A percentile compares a stretch with the other conserved stretches of the same genome.
Evolutionary conservation across 2,329 filamentous ascomycete genomes (phyloP).

Genomic region (Aspergillus novofumigatus): DNA sequence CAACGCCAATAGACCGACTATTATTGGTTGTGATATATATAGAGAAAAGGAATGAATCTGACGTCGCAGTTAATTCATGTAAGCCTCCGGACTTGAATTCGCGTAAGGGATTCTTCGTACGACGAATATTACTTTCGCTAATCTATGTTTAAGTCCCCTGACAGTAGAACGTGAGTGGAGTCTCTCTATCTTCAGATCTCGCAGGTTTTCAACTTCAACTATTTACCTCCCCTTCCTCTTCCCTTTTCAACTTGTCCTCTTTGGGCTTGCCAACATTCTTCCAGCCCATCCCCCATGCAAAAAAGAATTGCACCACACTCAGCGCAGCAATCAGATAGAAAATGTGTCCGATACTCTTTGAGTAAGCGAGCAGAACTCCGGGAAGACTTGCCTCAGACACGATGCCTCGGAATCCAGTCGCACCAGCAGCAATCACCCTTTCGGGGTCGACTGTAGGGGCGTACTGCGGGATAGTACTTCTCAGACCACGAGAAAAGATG

Average conservation of each 20-base stretch:
- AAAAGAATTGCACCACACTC: slow-evolving; percentile 10
- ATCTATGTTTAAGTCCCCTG: too few species aligned
- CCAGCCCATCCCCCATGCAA: slow-evolving; percentile 26
- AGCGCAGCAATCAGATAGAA: slow-evolving; percentile 23
- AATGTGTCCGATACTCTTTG: slow-evolving; percentile 19
- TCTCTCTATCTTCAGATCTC: background rate
- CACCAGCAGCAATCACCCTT: slow-evolving; percentile 40
- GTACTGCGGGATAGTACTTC: slow-evolving; percentile 27
- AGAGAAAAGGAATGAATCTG: too few species aligned
- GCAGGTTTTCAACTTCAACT: background rate
- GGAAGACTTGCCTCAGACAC: slow-evolving; percentile 26
- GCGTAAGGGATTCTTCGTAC: too few species aligned
- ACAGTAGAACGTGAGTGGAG: too few species aligned
- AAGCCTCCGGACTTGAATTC: too few species aligned
- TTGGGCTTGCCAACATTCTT: slow-evolving; percentile 20
- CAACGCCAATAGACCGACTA: too few species aligned
- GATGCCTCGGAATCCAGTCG: slow-evolving; percentile 38
- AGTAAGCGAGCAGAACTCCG: slow-evolving; percentile 32
- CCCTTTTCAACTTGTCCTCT: background rate
- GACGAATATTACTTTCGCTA: too few species aligned
- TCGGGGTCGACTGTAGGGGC: slow-evolving; percentile 33
- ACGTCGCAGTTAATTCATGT: too few species aligned
- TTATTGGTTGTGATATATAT: too few species aligned
- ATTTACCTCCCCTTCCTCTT: background rate
- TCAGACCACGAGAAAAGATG: slow-evolving; percentile 43